phyloP scores from a whole-genome alignment of 495 filamentous ascomycete species.

The Penicillium arizonense region DNA sequence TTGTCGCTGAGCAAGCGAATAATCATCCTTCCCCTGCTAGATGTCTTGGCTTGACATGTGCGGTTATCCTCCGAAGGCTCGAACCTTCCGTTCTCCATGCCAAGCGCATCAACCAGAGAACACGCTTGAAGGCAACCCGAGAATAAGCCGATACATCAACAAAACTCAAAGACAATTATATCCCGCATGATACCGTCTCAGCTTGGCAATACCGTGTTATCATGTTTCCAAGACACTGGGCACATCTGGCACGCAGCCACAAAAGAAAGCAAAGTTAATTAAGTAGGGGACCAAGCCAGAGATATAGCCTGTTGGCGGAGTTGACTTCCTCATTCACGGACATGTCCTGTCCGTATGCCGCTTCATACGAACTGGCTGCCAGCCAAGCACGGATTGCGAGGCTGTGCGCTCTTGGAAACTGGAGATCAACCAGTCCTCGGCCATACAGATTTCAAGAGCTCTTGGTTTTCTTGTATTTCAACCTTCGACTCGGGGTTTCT shows the following conservation, averaged over 20 bases:
- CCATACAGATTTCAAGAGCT: slow-evolving; percentile 1
- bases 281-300: slow-evolving; percentile 5
- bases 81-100: slow-evolving; percentile 4
- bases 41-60: too few relatives aligned
- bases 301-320: slow-evolving; percentile 4
- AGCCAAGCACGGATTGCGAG: slow-evolving; percentile 4
- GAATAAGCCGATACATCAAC: slow-evolving; percentile 5
- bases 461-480: slow-evolving; percentile 6
- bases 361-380: slow-evolving; percentile 2
- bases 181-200: slow-evolving; percentile 1
- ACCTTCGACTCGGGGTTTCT: slow-evolving; percentile 1
- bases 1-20: too few relatives aligned
- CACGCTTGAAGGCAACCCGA: slow-evolving; percentile 3
- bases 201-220: slow-evolving; percentile 2
- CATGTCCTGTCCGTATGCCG: slow-evolving; percentile 2
- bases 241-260: slow-evolving; percentile 5
- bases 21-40: too few relatives aligned
- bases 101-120: slow-evolving; percentile 5
- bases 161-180: slow-evolving; percentile 3
- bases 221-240: neutral
- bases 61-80: neutral
- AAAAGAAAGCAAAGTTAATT: slow-evolving; percentile 3
- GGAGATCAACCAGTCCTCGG: slow-evolving; percentile 1
- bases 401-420: slow-evolving; percentile 5
- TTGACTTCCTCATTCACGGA: slow-evolving; percentile 1